Base-by-base conservation (phyloP, 768 basidiomycete species). In the Hygrophorus pudorinus region DNA sequence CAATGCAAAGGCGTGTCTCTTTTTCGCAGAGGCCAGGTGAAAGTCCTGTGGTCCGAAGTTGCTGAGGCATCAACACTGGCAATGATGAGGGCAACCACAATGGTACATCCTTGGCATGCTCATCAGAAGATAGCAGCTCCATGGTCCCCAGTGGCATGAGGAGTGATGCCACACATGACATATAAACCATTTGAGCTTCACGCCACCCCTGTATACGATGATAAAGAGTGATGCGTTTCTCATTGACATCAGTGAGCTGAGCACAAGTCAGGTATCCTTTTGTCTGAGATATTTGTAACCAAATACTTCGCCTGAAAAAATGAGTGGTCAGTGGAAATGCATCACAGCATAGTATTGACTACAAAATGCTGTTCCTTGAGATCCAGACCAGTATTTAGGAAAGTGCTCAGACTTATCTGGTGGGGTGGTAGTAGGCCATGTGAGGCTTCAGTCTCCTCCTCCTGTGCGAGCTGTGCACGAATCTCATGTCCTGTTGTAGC, bases 1-100 rank as follows among this genome's bases (percentile, higher is more conserved):
- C 56, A 17, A 45, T 21, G 0, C 54, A 41, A 8, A 60, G 43
- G 2, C 48, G n/a, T n/a, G n/a, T n/a, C n/a, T n/a, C n/a, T n/a
- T n/a, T n/a, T n/a, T n/a, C n/a, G n/a, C n/a, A n/a, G n/a, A n/a
- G n/a, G n/a, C n/a, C n/a, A n/a, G n/a, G n/a, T n/a, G n/a, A n/a
- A n/a, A n/a, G n/a, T n/a, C n/a, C n/a, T n/a, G n/a, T n/a, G n/a
- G n/a, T n/a, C n/a, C n/a, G n/a, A n/a, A n/a, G n/a, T n/a, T n/a
- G n/a, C n/a, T n/a, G n/a, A n/a, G n/a, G n/a, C n/a, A n/a, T n/a
- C n/a, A n/a, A n/a, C n/a, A n/a, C n/a, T n/a, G n/a, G n/a, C n/a
- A n/a, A n/a, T n/a, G n/a, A n/a, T n/a, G n/a, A n/a, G n/a, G n/a
- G n/a, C n/a, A n/a, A n/a, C n/a, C n/a, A n/a, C n/a, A n/a, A n/a